Conservation (phyloP, 495 filamentous ascomycete species). For the Parmelia sp. region DNA sequence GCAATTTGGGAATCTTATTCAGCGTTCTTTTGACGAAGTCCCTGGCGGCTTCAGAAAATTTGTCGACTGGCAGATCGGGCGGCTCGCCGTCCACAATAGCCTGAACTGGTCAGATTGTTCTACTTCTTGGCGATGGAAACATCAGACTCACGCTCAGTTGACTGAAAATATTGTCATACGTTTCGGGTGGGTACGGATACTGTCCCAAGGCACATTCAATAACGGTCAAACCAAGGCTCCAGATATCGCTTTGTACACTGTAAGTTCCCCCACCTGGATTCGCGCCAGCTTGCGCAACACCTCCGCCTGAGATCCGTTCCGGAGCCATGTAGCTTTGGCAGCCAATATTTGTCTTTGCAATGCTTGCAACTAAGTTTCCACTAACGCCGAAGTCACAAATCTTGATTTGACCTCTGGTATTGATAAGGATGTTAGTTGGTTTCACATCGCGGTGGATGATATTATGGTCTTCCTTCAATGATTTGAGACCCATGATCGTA, state of each 20-base stretch:
- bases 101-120: constrained; percentile 41
- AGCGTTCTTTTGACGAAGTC: constrained; percentile 87
- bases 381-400: constrained; percentile 99
- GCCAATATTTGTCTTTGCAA: constrained; percentile 98
- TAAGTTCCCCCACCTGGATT: constrained; percentile 75
- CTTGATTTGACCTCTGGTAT: constrained; percentile 85
- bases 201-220: constrained; percentile 94
- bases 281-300: constrained; percentile 68
- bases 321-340: constrained; percentile 99
- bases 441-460: constrained; percentile 99
- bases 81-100: constrained; percentile 96
- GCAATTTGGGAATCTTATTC: constrained; percentile 84
- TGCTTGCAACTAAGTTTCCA: constrained; percentile 93
- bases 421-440: constrained; percentile 93
- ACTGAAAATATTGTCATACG: constrained; percentile 97
- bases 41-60: constrained; percentile 71
- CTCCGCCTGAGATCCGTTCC: constrained; percentile 84
- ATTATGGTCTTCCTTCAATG: constrained; percentile 95
- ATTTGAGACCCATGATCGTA: constrained; percentile 84
- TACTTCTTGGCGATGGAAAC: background rate
- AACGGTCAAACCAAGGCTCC: constrained; percentile 89
- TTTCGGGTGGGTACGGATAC: constrained; percentile 97
- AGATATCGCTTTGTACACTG: constrained; percentile 96
- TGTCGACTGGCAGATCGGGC: constrained; percentile 70
- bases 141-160: constrained; percentile 78